These are phyloP conservation scores for Eucalyptus shirleyi DNA, from an alignment of 345 rosid genomes.

Conservation along the genomic window DNA sequence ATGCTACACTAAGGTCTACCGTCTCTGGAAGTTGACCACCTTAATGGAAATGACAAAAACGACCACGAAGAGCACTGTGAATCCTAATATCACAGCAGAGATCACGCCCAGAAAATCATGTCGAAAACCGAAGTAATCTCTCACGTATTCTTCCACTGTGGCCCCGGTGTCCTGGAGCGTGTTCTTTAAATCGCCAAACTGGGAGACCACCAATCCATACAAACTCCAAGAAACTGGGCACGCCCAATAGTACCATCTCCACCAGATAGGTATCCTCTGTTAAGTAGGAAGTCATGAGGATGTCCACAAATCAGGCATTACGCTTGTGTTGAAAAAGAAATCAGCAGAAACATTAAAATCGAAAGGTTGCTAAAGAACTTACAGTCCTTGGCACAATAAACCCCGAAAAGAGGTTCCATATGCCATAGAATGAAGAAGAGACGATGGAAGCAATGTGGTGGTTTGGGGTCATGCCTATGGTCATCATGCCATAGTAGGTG, in stretches of 20 bases:
- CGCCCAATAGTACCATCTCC: slow-evolving; percentile 1
- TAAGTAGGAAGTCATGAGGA: neutral
- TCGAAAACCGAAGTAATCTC: neutral
- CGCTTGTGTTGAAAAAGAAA: neutral
- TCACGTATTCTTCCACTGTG: neutral
- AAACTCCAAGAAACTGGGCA: neutral
- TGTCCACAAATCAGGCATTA: neutral
- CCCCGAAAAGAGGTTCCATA: slow-evolving; percentile 33
- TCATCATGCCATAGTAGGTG: slow-evolving; percentile 38
- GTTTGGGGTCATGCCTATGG: slow-evolving; percentile 28
- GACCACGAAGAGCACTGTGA: neutral
- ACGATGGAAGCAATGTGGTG: slow-evolving; percentile 18
- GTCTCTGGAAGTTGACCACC: neutral
- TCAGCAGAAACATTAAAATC: neutral
- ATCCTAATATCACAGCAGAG: neutral
- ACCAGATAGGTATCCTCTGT: slow-evolving; percentile 34
- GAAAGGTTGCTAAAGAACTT: neutral
- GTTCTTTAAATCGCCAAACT: neutral
- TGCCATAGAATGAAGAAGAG: slow-evolving; percentile 7
- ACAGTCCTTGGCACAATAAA: slow-evolving; percentile 25
- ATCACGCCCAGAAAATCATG: neutral
- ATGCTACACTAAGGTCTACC: neutral
- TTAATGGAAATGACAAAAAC: neutral
- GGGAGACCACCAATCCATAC: neutral
- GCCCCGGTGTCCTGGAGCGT: neutral